phyloP scores from a whole-genome alignment of 306 rosid species.

The Castanospermum australe region DNA sequence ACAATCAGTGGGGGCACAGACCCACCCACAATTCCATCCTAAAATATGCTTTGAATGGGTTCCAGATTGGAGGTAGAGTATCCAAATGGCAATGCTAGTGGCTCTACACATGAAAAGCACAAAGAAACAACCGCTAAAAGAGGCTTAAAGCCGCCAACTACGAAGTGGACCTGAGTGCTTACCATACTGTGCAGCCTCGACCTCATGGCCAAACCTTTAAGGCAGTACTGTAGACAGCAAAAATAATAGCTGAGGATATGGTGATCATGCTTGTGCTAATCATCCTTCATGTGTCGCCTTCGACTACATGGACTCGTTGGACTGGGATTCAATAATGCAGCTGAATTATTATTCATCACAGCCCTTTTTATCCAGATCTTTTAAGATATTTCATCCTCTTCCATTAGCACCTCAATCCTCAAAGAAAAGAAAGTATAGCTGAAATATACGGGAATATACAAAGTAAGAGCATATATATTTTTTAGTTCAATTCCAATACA shows the following conservation, averaged over 20 bases:
- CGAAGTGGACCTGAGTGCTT: constrained; percentile 43
- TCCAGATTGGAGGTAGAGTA: constrained; percentile 45
- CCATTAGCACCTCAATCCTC: not conserved
- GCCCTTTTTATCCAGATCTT: constrained; percentile 39
- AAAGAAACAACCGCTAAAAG: constrained; percentile 31
- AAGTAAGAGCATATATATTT: not conserved
- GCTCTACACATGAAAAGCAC: constrained; percentile 45
- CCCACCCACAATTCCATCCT: constrained; percentile 19
- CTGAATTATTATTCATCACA: constrained; percentile 38
- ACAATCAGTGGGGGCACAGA: not conserved
- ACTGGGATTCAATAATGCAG: constrained; percentile 39
- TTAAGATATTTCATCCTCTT: constrained; percentile 5
- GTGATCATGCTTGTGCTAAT: constrained; percentile 28
- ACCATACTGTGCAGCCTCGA: constrained; percentile 18
- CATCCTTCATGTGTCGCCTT: constrained; percentile 38
- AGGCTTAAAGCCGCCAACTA: constrained; percentile 24
- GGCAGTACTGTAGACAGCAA: not conserved
- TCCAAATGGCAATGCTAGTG: constrained; percentile 19
- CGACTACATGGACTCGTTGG: constrained; percentile 27
- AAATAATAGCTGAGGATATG: not conserved
- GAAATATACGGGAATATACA: not conserved
- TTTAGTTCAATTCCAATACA: not conserved
- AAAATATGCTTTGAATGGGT: constrained; percentile 25
- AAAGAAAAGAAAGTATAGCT: not conserved
- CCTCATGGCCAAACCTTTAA: constrained; percentile 25